Percentiles rank a stretch among this genome's conserved stretches.
These are phyloP conservation scores for Phoenix dactylifera DNA, from an alignment of 176 grass and related monocot genomes.

Conservation along the genomic window DNA sequence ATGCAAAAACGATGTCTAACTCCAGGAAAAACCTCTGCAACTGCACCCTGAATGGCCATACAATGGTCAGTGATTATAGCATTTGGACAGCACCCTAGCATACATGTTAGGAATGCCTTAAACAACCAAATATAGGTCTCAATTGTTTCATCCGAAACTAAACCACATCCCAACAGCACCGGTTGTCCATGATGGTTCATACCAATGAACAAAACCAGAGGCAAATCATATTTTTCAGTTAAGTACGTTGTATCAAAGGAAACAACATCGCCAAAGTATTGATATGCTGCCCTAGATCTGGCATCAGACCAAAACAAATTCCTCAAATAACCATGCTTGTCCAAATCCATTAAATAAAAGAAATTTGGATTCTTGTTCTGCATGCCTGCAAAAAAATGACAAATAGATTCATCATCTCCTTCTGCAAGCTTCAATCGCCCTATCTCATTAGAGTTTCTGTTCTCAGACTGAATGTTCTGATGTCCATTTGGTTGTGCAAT, in stretches of 20 bases:
- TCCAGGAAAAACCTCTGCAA: conserved; percentile 52
- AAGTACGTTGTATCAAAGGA: conserved; percentile 20
- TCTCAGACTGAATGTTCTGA: background rate
- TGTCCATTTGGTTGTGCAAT: background rate
- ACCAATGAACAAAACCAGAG: conserved; percentile 24
- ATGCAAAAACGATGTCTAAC: conserved; percentile 71
- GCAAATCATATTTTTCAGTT: conserved; percentile 2
- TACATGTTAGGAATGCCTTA: conserved; percentile 71
- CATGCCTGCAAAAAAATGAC: conserved; percentile 18
- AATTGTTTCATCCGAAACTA: conserved; percentile 19
- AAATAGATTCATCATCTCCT: conserved; percentile 24
- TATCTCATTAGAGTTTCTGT: conserved; percentile 5
- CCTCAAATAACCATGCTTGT: conserved; percentile 16
- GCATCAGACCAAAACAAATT: conserved; percentile 31
- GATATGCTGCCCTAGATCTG: conserved; percentile 24
- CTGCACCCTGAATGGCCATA: conserved; percentile 56
- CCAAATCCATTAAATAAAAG: conserved; percentile 20
- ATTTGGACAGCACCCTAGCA: conserved; percentile 37
- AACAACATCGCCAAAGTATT: conserved; percentile 26
- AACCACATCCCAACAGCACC: conserved; percentile 22
- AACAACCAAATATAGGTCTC: conserved; percentile 19
- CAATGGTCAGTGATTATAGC: conserved; percentile 76
- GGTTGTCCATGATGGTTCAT: conserved; percentile 34
- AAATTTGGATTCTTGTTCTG: conserved; percentile 31
- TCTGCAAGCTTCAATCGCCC: conserved; percentile 6